Conservation (phyloP, 148 eudicot genomes). For the Diospyros kaki region DNA sequence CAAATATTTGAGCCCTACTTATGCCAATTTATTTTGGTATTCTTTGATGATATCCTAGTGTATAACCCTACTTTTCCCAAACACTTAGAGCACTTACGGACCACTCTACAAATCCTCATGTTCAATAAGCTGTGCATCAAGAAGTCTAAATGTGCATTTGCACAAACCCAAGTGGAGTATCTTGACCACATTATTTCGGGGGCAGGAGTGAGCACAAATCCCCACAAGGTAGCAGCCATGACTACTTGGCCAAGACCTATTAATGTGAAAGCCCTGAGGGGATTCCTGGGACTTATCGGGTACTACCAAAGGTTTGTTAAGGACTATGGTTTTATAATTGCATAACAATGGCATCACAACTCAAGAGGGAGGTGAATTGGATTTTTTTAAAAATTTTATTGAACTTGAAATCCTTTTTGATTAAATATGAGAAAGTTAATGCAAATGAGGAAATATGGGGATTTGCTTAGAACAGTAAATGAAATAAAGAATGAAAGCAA, state of each 20-base stretch:
- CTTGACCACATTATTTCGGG: not conserved
- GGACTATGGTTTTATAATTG: not conserved
- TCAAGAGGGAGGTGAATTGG: too few species aligned
- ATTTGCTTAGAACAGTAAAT: too few species aligned
- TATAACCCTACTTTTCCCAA: not conserved
- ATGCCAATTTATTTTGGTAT: not conserved
- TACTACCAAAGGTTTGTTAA: not conserved
- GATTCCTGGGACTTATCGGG: not conserved
- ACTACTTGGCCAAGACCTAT: not conserved
- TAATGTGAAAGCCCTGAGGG: not conserved
- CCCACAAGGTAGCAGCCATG: not conserved
- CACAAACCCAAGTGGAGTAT: not conserved
- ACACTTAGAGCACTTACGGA: not conserved
- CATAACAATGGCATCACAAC: too few species aligned
- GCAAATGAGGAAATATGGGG: too few species aligned
- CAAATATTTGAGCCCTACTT: not conserved
- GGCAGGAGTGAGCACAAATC: not conserved
- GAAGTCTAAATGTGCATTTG: not conserved
- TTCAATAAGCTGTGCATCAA: not conserved
- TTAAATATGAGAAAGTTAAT: too few species aligned
- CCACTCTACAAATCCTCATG: not conserved
- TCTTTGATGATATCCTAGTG: not conserved
- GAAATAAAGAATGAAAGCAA: too few species aligned
- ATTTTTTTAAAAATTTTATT: too few species aligned
- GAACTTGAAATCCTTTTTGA: too few species aligned